Evolutionary conservation across 495 filamentous ascomycete species (phyloP).

Genomic region (Penicillium steckii): DNA sequence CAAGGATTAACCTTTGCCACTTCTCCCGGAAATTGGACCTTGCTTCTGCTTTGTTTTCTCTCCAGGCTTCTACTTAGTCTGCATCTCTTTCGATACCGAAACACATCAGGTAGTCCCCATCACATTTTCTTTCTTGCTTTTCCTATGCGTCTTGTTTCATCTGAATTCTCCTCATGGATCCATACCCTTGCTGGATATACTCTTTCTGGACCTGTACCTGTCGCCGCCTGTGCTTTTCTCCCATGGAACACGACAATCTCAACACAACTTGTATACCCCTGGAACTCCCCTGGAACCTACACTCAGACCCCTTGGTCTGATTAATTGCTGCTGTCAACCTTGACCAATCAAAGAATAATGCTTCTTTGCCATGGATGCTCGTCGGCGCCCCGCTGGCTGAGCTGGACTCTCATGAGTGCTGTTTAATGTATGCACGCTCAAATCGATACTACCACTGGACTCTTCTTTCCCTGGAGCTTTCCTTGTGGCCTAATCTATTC

Average conservation of each 20-base stretch:
- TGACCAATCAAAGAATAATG: constrained; percentile 30
- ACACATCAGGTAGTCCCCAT: constrained; percentile 48
- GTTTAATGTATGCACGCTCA: constrained; percentile 44
- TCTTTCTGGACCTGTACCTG: constrained; percentile 24
- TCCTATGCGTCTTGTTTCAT: constrained; percentile 23
- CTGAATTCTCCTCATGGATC: constrained; percentile 24
- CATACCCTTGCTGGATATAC: constrained; percentile 4
- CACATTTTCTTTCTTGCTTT: constrained; percentile 30
- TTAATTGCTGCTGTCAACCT: constrained; percentile 18
- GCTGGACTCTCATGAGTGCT: constrained; percentile 44
- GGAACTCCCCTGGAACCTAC: constrained; percentile 18
- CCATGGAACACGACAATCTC: constrained; percentile 20
- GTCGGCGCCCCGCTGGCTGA: constrained; percentile 28
- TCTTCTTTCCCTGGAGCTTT: constrained; percentile 22
- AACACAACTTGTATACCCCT: constrained; percentile 1
- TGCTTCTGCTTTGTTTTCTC: constrained; percentile 29
- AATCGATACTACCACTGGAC: constrained; percentile 17
- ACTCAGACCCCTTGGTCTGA: constrained; percentile 8
- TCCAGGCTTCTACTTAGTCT: constrained; percentile 38
- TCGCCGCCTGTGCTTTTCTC: constrained; percentile 5
- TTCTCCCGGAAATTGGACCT: constrained; percentile 39
- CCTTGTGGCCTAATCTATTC: constrained; percentile 12
- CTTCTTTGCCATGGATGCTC: constrained; percentile 19
- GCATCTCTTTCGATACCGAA: constrained; percentile 26
- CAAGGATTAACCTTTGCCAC: constrained; percentile 25